Evolutionary conservation across 257 asterid genomes (phyloP).

Genomic region (Schizonepeta tenuifolia): DNA sequence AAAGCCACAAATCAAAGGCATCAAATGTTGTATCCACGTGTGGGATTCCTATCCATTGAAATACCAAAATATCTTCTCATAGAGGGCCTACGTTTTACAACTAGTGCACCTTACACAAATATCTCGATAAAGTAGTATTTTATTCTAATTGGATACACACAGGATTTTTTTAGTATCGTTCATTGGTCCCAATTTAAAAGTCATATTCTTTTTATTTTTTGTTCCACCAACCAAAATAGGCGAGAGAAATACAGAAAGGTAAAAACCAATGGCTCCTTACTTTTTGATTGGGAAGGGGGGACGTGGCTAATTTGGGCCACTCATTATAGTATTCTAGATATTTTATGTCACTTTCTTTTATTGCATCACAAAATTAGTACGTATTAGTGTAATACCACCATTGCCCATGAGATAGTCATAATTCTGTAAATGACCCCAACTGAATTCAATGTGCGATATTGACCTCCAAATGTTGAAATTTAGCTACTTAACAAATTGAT

Average conservation of each 20-base stretch:
- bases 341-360: slow-evolving; percentile 44
- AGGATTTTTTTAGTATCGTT: slow-evolving; percentile 30
- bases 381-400: slow-evolving; percentile 15
- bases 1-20: slow-evolving; percentile 57
- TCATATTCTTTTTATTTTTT: slow-evolving; percentile 22
- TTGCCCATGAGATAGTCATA: slow-evolving; percentile 3
- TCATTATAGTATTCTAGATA: slow-evolving; percentile 49
- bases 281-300: slow-evolving; percentile 36
- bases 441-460: neutral
- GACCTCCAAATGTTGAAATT: neutral
- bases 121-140: slow-evolving; percentile 25
- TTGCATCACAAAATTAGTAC: neutral
- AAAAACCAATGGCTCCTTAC: slow-evolving; percentile 36
- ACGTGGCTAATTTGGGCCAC: slow-evolving; percentile 73
- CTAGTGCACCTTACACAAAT: slow-evolving; percentile 23
- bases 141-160: slow-evolving; percentile 25
- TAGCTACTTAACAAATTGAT: neutral
- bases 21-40: slow-evolving; percentile 56
- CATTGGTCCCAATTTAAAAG: slow-evolving; percentile 26
- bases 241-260: neutral
- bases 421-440: neutral
- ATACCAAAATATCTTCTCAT: slow-evolving; percentile 57
- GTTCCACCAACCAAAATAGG: slow-evolving; percentile 34
- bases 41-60: slow-evolving; percentile 47
- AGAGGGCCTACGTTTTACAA: slow-evolving; percentile 39